Conservation (phyloP, 1,284 basidiomycete species). For the Rhodotorula sp. region DNA sequence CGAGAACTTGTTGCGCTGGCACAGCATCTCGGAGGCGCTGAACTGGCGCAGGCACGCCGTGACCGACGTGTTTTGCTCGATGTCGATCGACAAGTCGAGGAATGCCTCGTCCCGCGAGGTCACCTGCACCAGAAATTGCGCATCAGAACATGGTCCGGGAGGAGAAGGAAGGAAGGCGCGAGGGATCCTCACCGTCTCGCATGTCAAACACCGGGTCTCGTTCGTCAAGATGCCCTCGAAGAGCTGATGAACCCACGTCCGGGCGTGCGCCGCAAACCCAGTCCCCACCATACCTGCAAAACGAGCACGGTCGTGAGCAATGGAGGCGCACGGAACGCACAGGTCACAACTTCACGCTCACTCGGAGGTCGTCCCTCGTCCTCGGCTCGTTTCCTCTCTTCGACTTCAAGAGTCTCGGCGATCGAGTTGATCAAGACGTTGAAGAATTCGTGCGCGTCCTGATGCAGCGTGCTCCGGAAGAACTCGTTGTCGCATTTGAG, state of each 20-base stretch:
- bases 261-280: conserved; percentile 50
- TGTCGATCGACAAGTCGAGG: conserved; percentile 95
- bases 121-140: conserved; percentile 56
- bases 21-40: conserved; percentile 96
- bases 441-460: conserved; percentile 69
- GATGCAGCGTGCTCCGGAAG: conserved; percentile 79
- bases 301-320: conserved; percentile 38
- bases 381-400: conserved; percentile 48
- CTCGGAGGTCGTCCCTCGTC: conserved; percentile 28
- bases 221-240: conserved; percentile 93
- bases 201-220: conserved; percentile 94
- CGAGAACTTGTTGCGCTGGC: conserved; percentile 97
- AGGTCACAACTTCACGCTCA: neutral
- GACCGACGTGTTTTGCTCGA: conserved; percentile 93
- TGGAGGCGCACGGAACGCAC: too few relatives aligned
- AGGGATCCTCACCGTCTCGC: conserved; percentile 71
- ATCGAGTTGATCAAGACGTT: conserved; percentile 92
- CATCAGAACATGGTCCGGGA: neutral
- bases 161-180: neutral
- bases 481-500: conserved; percentile 82
- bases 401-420: conserved; percentile 84
- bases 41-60: conserved; percentile 94
- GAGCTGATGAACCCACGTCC: conserved; percentile 83
- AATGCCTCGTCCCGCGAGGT: conserved; percentile 95
- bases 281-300: conserved; percentile 44